These are phyloP conservation scores for Phaffia australis DNA, from an alignment of 768 basidiomycete genomes.

Conservation along the genomic window DNA sequence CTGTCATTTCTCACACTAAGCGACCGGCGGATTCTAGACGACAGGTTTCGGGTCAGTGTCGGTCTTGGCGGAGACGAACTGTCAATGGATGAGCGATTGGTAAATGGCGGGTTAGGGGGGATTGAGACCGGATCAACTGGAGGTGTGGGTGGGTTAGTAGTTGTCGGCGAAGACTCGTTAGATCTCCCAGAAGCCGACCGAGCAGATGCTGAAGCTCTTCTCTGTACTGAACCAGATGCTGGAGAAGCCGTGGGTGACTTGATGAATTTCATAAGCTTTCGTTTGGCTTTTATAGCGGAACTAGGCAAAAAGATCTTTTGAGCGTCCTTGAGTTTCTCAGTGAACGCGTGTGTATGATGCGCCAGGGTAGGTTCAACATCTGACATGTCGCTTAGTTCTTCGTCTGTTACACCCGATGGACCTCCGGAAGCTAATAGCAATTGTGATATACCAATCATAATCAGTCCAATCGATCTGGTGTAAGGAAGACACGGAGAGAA, in stretches of 20 bases:
- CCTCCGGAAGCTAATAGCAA: background rate
- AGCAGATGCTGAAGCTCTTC: background rate
- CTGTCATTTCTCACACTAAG: conserved; percentile 11
- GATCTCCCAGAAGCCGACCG: conserved; percentile 14
- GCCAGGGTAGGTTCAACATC: conserved; percentile 2
- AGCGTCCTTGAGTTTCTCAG: conserved; percentile 14
- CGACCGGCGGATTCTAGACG: conserved; percentile 8
- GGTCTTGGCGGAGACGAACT: conserved; percentile 15
- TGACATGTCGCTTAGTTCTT: background rate
- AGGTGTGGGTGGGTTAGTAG: background rate
- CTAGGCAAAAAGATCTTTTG: conserved; percentile 25
- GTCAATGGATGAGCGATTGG: conserved; percentile 9
- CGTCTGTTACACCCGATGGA: background rate
- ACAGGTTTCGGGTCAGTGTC: conserved; percentile 12
- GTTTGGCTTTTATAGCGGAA: conserved; percentile 23
- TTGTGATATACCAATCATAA: background rate
- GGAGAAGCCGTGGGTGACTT: conserved; percentile 20
- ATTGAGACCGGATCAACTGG: background rate
- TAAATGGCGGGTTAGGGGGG: background rate
- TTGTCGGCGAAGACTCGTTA: background rate
- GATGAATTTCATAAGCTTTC: conserved; percentile 20
- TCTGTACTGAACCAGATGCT: background rate
- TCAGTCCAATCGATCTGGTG: background rate
- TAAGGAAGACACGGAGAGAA: background rate
- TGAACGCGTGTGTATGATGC: conserved; percentile 10